Percentiles rank a stretch among this genome's conserved stretches.
Evolutionary conservation across 495 filamentous ascomycete genomes (phyloP).

Genomic region (Neurospora sp.): DNA sequence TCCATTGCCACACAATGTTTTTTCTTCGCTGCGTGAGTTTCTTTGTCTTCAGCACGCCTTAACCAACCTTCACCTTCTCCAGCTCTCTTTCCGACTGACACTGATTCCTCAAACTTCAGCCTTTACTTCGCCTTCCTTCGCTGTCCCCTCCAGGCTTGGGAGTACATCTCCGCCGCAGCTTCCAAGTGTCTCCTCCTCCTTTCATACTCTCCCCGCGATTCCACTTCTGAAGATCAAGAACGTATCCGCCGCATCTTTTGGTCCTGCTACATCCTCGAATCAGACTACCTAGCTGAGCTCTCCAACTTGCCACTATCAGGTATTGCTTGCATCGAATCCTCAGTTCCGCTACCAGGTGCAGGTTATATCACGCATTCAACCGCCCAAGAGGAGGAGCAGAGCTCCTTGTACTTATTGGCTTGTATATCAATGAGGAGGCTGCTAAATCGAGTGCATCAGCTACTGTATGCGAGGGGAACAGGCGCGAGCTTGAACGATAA

Average conservation of each 20-base stretch:
- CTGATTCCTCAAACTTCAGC: constrained; percentile 2
- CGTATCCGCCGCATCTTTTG: constrained; percentile 38
- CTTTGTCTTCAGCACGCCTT: not conserved
- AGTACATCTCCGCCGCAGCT: constrained; percentile 20
- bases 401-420: constrained; percentile 18
- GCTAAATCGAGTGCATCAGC: constrained; percentile 17
- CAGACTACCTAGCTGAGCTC: constrained; percentile 26
- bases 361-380: constrained; percentile 14
- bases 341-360: constrained; percentile 27
- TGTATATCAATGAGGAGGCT: constrained; percentile 19
- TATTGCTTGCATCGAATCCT: constrained; percentile 34
- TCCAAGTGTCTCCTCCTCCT: constrained; percentile 31
- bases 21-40: constrained; percentile 23
- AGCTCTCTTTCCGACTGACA: not conserved
- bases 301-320: constrained; percentile 33
- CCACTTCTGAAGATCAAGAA: constrained; percentile 25
- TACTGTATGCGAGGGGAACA: constrained; percentile 15
- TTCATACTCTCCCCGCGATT: constrained; percentile 13
- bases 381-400: constrained; percentile 12
- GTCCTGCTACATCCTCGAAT: constrained; percentile 40
- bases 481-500: constrained; percentile 23
- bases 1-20: constrained; percentile 24
- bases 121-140: constrained; percentile 28
- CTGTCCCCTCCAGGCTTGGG: constrained; percentile 26
- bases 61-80: not conserved